Base-by-base conservation (phyloP, 2,329 filamentous ascomycete species). In the Cordyceps tenuipes region DNA sequence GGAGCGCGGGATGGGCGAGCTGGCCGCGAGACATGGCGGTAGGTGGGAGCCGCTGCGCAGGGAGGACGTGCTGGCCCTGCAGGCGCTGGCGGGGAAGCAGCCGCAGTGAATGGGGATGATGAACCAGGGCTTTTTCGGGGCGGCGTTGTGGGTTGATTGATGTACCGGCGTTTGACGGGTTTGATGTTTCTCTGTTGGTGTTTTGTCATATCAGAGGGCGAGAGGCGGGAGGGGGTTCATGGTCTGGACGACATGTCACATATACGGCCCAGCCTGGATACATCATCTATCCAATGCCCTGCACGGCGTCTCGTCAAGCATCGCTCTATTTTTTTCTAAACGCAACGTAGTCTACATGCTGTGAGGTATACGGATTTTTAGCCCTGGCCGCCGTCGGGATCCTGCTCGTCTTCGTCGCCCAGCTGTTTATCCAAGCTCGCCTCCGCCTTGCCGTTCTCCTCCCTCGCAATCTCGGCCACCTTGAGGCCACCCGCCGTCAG, bases 401-500 rank as follows among this genome's bases (percentile, higher is more conserved):
- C 77, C 63, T 73, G 77, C 55, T 78, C 82, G 13, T 78, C 79
- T 59, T 82, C 81, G 34, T 83, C 80, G 3, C 77, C 80, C 1
- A 80, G 70, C 67, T 79, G 72, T 67, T 77, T 73, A 64, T 79
- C 72, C 51, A 82, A 69, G 43, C 68, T 76, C 62, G 72, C 70
- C 55, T 79, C 73, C 29, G 29, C 29, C 26, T 72, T 69, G 64
- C 75, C 74, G n/a, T 75, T 67, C 7, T 66, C 68, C 5, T 67
- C 67, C 9, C 63, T 64, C 57, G 64, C 62, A 44, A 74, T 68
- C 63, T 81, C 79, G 0, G 85, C 83, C 7, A 82, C 85, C 44
- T 82, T 75, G 50, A 90, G 77, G 3, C 88, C 88, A 9, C 82
- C 83, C 0, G 87, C 86, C 0, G 87, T 89, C 53, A 89, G 77